Base-by-base conservation (phyloP, 495 filamentous ascomycete species). In the Xylaria grammica region DNA sequence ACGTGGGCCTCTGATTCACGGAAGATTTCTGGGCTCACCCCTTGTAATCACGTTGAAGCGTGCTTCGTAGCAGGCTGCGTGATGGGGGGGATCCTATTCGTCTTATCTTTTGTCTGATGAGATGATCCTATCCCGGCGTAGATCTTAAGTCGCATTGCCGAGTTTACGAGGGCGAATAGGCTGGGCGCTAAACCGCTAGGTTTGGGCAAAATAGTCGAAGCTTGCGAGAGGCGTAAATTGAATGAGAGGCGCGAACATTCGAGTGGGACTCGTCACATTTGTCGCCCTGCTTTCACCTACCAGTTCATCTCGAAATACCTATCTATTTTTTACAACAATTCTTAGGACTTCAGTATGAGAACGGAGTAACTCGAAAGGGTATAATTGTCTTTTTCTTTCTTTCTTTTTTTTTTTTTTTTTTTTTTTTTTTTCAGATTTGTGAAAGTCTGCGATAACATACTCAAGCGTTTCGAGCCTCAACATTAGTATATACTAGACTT, bases 21-120 rank as follows among this genome's bases (percentile, higher is more conserved):
- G 54, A 30, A 45, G 26, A 34, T 34, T 2, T 48, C 29, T 36
- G 26, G 10, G 26, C 38, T 56, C 40, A 15, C 42, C 54, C 54
- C 54, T 38, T 58, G 42, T 48, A 26, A 59, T 59, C 19, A 32
- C 4, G 29, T 48, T 36, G 42, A 59, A 36, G 56, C 56, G 19
- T 9, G 19, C 8, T 48, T 48, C 19, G 42, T 48, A 32, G 42
- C 42, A 32, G 36, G 17, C 24, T 48, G 42, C n/a, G 17, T 30
- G 15, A 3, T 13, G 45, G 19, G 17, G 56, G 34, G 13, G 22
- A 48, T 48, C 40, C 40, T 48, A 42, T 34, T 59, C 54, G 42
- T 34, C 56, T 59, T 40, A 46, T 59, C 29, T 36, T 15, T 32
- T 24, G 40, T 22, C 26, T 59, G 42, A 59, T 48, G 29, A 15